Evolutionary conservation across 148 eudicot genomes (phyloP).

Genomic region (Rhododendron vialii): DNA sequence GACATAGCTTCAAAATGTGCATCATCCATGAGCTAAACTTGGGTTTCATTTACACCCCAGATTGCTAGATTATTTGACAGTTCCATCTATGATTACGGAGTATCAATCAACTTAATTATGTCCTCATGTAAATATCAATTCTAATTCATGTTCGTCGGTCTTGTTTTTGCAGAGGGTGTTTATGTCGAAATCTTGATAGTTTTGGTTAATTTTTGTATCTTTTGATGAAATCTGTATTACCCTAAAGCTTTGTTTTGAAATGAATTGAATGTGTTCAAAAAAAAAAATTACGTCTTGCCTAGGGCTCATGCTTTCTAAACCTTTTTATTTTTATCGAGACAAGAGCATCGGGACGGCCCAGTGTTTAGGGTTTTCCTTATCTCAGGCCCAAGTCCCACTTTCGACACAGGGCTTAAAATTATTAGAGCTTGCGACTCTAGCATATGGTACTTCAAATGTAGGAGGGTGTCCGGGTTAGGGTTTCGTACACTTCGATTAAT

Average conservation of each 20-base stretch:
- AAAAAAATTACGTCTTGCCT: not conserved
- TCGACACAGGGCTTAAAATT: not conserved
- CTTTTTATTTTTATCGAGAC: not conserved
- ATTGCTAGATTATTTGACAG: not conserved
- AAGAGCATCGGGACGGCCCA: not conserved
- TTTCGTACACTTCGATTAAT: not conserved
- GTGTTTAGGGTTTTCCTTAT: not conserved
- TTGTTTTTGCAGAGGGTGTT: too few species aligned
- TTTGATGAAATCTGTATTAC: too few species aligned
- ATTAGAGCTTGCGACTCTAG: not conserved
- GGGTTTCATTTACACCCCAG: not conserved
- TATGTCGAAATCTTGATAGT: too few species aligned
- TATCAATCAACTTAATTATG: not conserved
- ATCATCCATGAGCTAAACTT: not conserved
- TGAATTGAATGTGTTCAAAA: too few species aligned
- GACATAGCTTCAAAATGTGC: not conserved
- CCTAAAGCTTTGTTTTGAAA: too few species aligned
- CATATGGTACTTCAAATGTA: not conserved
- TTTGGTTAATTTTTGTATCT: too few species aligned
- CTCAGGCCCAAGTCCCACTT: not conserved
- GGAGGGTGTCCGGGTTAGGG: not conserved
- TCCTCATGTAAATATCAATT: not conserved
- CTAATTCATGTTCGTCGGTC: not conserved
- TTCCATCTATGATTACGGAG: not conserved
- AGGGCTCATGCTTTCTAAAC: not conserved